These are phyloP conservation scores for Pelargonium nanum DNA, from an alignment of 345 rosid genomes.

Conservation along the genomic window DNA sequence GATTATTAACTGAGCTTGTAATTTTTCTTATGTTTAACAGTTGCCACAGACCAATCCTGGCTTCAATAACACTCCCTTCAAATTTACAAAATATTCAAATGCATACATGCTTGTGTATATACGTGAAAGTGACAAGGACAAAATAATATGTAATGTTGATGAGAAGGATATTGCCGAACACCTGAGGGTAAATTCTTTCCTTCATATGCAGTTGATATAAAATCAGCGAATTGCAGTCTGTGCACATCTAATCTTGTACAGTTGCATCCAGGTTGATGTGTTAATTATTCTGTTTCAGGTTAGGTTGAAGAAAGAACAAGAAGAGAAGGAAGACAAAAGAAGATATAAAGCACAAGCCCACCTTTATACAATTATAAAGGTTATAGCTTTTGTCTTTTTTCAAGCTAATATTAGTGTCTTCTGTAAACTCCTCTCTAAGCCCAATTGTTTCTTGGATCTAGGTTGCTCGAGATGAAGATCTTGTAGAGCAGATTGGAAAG, in stretches of 20 bases:
- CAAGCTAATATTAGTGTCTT: not conserved
- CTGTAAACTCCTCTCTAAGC: conserved; percentile 9
- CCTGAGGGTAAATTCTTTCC: conserved; percentile 51
- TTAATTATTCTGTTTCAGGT: conserved; percentile 39
- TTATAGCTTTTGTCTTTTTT: conserved; percentile 8
- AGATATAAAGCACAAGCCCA: conserved; percentile 90
- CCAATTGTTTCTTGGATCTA: conserved; percentile 16
- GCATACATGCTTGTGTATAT: conserved; percentile 98
- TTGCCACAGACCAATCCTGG: conserved; percentile 91
- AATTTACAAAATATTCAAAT: conserved; percentile 93
- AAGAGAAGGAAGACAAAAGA: conserved; percentile 83
- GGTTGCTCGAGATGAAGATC: conserved; percentile 82
- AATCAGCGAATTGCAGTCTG: not conserved
- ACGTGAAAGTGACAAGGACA: conserved; percentile 89
- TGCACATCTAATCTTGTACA: not conserved
- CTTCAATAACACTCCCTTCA: conserved; percentile 81
- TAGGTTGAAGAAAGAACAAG: conserved; percentile 90
- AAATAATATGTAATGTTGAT: conserved; percentile 88
- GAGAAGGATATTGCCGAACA: conserved; percentile 99
- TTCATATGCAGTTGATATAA: conserved; percentile 8
- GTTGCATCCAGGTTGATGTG: conserved; percentile 8
- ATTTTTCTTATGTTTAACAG: conserved; percentile 28
- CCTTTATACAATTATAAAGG: conserved; percentile 90
- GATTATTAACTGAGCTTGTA: conserved; percentile 6
- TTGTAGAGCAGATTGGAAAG: conserved; percentile 78